phyloP scores from a whole-genome alignment of 1,139 yeast genomes.

The Yamadazyma spencermartinsiae region DNA sequence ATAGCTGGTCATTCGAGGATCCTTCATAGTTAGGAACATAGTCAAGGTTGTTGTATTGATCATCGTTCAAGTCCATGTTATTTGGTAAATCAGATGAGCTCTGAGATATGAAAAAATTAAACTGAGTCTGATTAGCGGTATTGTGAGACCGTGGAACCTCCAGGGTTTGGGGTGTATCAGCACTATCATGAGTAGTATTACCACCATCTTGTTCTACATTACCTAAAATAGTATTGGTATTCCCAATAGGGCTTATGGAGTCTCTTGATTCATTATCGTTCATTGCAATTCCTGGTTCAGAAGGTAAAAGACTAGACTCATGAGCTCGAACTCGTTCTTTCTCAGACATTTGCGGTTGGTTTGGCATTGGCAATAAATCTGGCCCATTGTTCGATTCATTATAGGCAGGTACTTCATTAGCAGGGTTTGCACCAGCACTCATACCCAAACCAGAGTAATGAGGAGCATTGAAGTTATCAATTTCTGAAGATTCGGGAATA shows the following conservation, averaged over 20 bases:
- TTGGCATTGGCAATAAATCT: conserved; percentile 20
- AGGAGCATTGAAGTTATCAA: conserved; percentile 15
- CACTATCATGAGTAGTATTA: not conserved
- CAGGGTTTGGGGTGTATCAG: conserved; percentile 1
- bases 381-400: conserved; percentile 17
- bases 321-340: conserved; percentile 54
- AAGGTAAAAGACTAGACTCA: conserved; percentile 61
- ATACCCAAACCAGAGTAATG: conserved; percentile 11
- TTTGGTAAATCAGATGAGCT: conserved; percentile 5
- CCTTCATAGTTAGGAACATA: conserved; percentile 41
- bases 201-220: not conserved
- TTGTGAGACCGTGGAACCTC: not conserved
- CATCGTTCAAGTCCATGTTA: conserved; percentile 14
- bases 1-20: conserved; percentile 28
- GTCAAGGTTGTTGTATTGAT: conserved; percentile 29
- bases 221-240: conserved; percentile 7
- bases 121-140: not conserved
- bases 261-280: conserved; percentile 23
- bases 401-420: conserved; percentile 35
- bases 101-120: conserved; percentile 18
- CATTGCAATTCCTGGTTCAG: conserved; percentile 47
- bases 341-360: conserved; percentile 35
- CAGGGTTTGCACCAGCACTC: not conserved
- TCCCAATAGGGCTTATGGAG: conserved; percentile 15
- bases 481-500: conserved; percentile 10